phyloP scores from a whole-genome alignment of 805 yeast species.

The Cephaloascus albidus region DNA sequence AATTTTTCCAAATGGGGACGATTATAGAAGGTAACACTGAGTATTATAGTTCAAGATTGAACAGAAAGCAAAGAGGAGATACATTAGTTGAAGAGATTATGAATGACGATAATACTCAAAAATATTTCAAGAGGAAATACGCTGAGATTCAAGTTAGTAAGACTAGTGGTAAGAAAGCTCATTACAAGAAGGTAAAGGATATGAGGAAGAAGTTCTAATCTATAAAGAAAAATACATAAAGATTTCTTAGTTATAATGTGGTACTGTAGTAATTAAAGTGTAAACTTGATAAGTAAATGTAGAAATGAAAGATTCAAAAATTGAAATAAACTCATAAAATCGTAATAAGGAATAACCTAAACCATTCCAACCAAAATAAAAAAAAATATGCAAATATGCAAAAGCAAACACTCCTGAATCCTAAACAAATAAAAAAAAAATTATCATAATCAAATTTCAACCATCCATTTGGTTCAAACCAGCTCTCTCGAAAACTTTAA shows the following conservation, averaged over 20 bases:
- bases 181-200: slow-evolving; percentile 52
- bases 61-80: slow-evolving; percentile 62
- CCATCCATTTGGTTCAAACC: slow-evolving; percentile 16
- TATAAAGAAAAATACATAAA: neutral
- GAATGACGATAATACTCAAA: slow-evolving; percentile 57
- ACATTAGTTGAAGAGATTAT: slow-evolving; percentile 79
- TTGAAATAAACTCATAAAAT: too few relatives aligned
- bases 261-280: too few relatives aligned
- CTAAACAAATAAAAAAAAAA: neutral
- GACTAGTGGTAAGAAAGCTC: slow-evolving; percentile 55
- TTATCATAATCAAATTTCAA: neutral
- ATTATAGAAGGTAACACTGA: slow-evolving; percentile 77
- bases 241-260: too few relatives aligned
- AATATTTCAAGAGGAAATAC: slow-evolving; percentile 81
- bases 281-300: too few relatives aligned
- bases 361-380: too few relatives aligned
- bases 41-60: slow-evolving; percentile 57
- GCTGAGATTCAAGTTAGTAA: slow-evolving; percentile 62
- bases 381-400: too few relatives aligned
- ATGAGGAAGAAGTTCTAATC: slow-evolving; percentile 43
- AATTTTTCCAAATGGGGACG: slow-evolving; percentile 83
- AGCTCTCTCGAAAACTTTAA: slow-evolving; percentile 40
- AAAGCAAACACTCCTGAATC: too few relatives aligned
- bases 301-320: too few relatives aligned
- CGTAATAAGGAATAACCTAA: too few relatives aligned